phyloP scores from a whole-genome alignment of 345 rosid genomes.

The Eucalyptus tenuipes region DNA sequence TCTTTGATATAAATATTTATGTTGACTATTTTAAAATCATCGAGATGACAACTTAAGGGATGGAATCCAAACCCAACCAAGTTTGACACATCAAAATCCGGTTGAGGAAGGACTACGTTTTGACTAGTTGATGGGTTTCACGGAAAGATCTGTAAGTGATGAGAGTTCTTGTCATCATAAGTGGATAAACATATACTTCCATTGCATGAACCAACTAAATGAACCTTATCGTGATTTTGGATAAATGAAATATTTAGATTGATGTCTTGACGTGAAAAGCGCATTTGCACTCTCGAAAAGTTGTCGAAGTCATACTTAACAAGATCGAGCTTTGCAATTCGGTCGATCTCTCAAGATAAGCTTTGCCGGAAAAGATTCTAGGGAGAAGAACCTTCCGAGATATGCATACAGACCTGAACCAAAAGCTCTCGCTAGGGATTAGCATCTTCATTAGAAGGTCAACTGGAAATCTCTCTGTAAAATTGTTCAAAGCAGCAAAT shows the following conservation, averaged over 20 bases:
- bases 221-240: background rate
- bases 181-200: fast-evolving
- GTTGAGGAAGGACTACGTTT: background rate
- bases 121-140: background rate
- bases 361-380: background rate
- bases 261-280: background rate
- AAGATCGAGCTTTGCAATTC: background rate
- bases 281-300: background rate
- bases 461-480: background rate
- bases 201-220: background rate
- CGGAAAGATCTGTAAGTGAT: background rate
- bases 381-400: background rate
- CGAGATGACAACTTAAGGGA: background rate
- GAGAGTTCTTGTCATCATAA: background rate
- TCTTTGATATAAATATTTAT: background rate
- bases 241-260: background rate
- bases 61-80: background rate
- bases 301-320: background rate
- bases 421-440: background rate
- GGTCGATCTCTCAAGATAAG: background rate
- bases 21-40: background rate
- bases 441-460: background rate
- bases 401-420: background rate
- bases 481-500: background rate
- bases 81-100: background rate